Conservation (phyloP, 805 yeast genomes). For the Cyberlindnera maritima region DNA sequence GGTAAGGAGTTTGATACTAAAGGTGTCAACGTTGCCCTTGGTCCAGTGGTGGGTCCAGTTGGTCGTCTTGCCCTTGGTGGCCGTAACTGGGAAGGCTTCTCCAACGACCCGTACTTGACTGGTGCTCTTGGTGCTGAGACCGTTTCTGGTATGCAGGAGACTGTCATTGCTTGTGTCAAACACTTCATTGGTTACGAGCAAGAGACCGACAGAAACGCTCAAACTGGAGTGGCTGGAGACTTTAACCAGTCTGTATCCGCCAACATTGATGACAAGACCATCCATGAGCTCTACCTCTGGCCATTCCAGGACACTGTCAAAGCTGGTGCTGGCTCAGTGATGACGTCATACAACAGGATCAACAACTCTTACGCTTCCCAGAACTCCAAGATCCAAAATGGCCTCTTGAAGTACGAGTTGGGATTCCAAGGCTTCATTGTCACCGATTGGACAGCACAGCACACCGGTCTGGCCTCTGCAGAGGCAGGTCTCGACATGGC, state of each 20-base stretch:
- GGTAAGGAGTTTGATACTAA: conserved; percentile 10
- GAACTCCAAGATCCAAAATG: conserved; percentile 8
- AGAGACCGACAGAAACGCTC: conserved; percentile 8
- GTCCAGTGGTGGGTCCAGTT: conserved; percentile 10
- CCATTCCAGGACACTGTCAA: conserved; percentile 9
- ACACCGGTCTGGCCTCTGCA: conserved; percentile 5
- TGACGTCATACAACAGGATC: conserved; percentile 10
- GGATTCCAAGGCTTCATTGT: conserved; percentile 11
- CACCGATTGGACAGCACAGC: conserved; percentile 8
- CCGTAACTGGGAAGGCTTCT: conserved; percentile 13
- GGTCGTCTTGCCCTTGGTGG: conserved; percentile 10
- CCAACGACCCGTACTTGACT: conserved; percentile 11
- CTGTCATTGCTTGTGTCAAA: conserved; percentile 9
- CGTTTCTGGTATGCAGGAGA: conserved; percentile 6
- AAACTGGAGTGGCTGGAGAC: not conserved
- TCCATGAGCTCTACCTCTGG: conserved; percentile 11
- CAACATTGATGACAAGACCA: conserved; percentile 7
- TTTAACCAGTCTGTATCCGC: conserved; percentile 5
- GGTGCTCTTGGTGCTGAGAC: conserved; percentile 5
- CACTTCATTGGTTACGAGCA: conserved; percentile 14
- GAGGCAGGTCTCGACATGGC: conserved; percentile 8
- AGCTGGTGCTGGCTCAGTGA: conserved; percentile 9
- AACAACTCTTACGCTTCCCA: conserved; percentile 9
- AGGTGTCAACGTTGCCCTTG: conserved; percentile 8
- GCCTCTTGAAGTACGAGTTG: conserved; percentile 5